Conservation (phyloP, 176 grass and related monocot species). For the Stipa capillata region DNA sequence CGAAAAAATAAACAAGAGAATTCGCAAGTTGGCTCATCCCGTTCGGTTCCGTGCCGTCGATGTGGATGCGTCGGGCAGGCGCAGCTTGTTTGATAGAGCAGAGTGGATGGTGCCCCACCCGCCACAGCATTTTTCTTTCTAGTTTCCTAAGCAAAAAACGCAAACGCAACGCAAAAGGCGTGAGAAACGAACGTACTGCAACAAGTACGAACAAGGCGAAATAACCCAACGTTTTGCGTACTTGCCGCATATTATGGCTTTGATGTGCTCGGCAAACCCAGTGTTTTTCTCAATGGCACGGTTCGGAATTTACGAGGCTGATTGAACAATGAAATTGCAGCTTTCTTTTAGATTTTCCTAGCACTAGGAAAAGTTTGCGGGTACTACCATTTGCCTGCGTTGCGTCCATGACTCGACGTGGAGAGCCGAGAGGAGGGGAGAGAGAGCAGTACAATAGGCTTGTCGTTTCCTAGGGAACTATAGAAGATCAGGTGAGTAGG, state of each 20-base stretch:
- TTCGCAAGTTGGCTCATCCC: not conserved
- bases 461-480: constrained; percentile 1
- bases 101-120: not conserved
- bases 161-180: not conserved
- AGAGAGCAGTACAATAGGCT: not conserved
- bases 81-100: not conserved
- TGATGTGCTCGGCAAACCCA: not conserved
- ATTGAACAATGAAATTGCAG: not conserved
- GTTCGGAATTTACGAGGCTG: not conserved
- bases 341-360: not conserved
- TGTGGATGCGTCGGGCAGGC: not conserved
- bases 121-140: not conserved
- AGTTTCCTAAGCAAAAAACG: not conserved
- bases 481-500: constrained; percentile 1
- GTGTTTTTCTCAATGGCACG: not conserved
- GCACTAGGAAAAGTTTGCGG: not conserved
- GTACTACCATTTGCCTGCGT: not conserved
- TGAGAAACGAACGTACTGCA: not conserved
- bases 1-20: not conserved
- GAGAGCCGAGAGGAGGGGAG: not conserved
- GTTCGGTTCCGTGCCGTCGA: not conserved
- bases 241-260: not conserved
- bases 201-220: not conserved
- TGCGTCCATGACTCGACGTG: not conserved
- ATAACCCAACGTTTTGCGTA: not conserved